Evolutionary conservation across 78 protist genomes (phyloP).

Genomic region (Monosiga brevicollis): DNA sequence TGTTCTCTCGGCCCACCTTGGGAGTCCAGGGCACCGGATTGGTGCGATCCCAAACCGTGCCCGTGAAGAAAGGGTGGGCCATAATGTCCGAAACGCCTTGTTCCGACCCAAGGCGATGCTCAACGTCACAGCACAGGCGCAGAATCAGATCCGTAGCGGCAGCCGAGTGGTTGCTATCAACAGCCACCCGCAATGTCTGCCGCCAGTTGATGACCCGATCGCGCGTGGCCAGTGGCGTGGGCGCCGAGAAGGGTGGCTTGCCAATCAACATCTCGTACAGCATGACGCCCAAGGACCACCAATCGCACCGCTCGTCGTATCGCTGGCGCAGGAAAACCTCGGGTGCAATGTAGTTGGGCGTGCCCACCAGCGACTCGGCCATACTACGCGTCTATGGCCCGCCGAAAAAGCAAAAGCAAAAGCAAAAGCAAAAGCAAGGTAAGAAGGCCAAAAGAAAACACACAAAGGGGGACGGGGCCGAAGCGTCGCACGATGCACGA

Average conservation of each 20-base stretch:
- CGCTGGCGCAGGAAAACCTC: slow-evolving; percentile 49
- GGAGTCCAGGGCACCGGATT: not conserved
- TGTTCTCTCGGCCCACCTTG: not conserved
- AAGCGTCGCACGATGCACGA: too few relatives aligned
- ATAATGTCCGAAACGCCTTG: slow-evolving; percentile 52
- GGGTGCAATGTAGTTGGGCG: slow-evolving; percentile 80
- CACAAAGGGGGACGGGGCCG: too few relatives aligned
- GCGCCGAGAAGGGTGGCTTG: slow-evolving; percentile 61
- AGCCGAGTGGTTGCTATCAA: not conserved
- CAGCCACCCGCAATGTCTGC: slow-evolving; percentile 25
- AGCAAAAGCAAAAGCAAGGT: too few relatives aligned
- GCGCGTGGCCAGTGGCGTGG: slow-evolving; percentile 20
- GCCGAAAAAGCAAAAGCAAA: too few relatives aligned
- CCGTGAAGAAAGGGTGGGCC: slow-evolving; percentile 70
- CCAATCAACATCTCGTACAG: slow-evolving; percentile 70
- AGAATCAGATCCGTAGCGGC: slow-evolving; percentile 2
- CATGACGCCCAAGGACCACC: slow-evolving; percentile 73
- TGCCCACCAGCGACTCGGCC: slow-evolving; percentile 35
- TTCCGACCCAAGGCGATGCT: slow-evolving; percentile 27
- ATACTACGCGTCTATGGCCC: not conserved
- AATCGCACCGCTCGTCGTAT: slow-evolving; percentile 15
- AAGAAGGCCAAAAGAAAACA: too few relatives aligned
- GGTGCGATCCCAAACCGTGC: slow-evolving; percentile 52
- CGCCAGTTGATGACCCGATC: slow-evolving; percentile 39
- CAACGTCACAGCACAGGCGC: slow-evolving; percentile 33